These are phyloP conservation scores for Neoboletus brunneissimus DNA, from an alignment of 768 basidiomycete species.

Conservation along the genomic window DNA sequence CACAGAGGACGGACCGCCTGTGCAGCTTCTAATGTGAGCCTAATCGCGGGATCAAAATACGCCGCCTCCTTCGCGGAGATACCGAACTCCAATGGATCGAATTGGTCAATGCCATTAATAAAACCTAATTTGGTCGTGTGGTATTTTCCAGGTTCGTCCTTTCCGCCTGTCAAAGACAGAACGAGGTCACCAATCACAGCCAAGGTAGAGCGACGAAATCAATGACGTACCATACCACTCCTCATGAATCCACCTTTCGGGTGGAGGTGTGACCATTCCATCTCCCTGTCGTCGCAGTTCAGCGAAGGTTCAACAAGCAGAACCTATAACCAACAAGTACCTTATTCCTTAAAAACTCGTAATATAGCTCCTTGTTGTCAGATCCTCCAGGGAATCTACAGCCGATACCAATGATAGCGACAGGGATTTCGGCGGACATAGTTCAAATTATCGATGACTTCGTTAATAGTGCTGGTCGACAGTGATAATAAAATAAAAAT, in stretches of 20 bases:
- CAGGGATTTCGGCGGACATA: conserved; percentile 31
- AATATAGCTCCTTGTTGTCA: conserved; percentile 30
- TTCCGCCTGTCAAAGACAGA: conserved; percentile 16
- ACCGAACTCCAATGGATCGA: conserved; percentile 35
- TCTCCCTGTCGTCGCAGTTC: conserved; percentile 21
- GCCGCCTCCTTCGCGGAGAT: conserved; percentile 32
- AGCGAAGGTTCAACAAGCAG: background rate
- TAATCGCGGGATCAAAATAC: conserved; percentile 32
- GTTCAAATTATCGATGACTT: conserved; percentile 3
- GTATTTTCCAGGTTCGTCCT: conserved; percentile 33
- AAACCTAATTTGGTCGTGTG: conserved; percentile 31
- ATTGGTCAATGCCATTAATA: conserved; percentile 31
- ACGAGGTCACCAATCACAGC: background rate
- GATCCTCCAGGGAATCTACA: conserved; percentile 34
- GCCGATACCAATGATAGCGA: conserved; percentile 33
- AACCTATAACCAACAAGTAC: background rate
- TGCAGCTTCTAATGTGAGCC: conserved; percentile 31
- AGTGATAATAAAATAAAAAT: background rate
- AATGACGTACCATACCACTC: conserved; percentile 32
- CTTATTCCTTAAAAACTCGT: conserved; percentile 32
- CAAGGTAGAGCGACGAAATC: background rate
- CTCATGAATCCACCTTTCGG: conserved; percentile 28
- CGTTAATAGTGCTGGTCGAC: background rate
- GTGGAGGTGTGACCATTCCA: conserved; percentile 29
- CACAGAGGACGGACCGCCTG: conserved; percentile 20